Base-by-base conservation (phyloP, 192 early-diverging fungal genomes). In the Funneliformis mosseae region DNA sequence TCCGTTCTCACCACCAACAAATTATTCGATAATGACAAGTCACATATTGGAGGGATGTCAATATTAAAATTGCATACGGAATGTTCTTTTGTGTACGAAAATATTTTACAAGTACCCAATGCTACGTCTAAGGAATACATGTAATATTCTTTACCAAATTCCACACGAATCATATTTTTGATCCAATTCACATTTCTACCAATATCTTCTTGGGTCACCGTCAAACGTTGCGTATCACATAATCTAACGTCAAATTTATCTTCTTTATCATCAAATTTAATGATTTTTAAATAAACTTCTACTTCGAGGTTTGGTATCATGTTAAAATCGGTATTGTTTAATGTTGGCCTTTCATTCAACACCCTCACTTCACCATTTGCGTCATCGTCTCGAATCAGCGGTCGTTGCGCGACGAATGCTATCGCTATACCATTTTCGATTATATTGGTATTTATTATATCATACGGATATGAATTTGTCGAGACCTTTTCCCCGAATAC, bases 61-160 rank as follows among this genome's bases (percentile, higher is more conserved):
- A 64, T 10, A 64, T 64, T 64, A 64, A 64, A 64, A 64, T 64
- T 28, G 21, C 50, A 55, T 64, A 64, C 6, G 11, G 27, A 4
- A 27, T 64, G 23, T 27, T 11, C 2, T 10, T 2, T 14, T 12
- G 5, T 3, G 25, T 28, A 64, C 0, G 63, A 64, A 64, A 28
- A 64, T 64, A 64, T 64, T 64, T 64, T 64, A 64, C 63, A 64
- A 7, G 27, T 64, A 27, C 63, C 63, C 27, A 64, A 64, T 5
- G 63, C 7, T 27, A 64, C 27, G 25, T 64, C 14, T 11, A 23
- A 28, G 4, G 63, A 64, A 28, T 64, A 64, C 63, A 64, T 64
- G 25, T 27, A 64, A 64, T 64, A 28, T 28, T 64, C 63, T 27
- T 64, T 28, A 12, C 27, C 63, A 28, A 64, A 28, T 64, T 64